Evolutionary conservation across 2,329 filamentous ascomycete species (phyloP).

Genomic region (Myriosclerotinia curreyana): DNA sequence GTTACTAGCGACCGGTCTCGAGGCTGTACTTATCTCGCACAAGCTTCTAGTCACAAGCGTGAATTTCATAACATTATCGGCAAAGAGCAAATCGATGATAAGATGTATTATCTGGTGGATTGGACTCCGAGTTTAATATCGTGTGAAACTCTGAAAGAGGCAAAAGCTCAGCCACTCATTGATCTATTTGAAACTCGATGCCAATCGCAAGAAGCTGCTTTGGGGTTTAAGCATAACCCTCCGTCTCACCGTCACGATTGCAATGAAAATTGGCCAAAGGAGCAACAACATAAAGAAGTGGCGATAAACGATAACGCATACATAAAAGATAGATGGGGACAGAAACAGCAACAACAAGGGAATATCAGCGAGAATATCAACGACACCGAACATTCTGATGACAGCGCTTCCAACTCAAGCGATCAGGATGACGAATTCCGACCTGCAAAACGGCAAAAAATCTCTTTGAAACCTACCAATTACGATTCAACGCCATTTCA

Average conservation of each 20-base stretch:
- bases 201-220: slow-evolving; percentile 4
- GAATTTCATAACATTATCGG: slow-evolving; percentile 19
- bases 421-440: background rate
- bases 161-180: slow-evolving; percentile 16
- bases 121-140: slow-evolving; percentile 17
- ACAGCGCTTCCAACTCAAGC: background rate
- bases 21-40: background rate
- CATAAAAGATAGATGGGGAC: background rate
- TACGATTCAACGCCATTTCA: background rate
- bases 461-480: background rate
- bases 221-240: background rate
- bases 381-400: background rate
- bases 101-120: slow-evolving; percentile 16
- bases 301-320: background rate
- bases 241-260: background rate
- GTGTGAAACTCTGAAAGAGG: slow-evolving; percentile 3
- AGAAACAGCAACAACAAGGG: background rate
- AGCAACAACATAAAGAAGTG: background rate
- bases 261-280: background rate
- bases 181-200: slow-evolving; percentile 10
- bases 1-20: background rate
- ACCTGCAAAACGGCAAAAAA: background rate
- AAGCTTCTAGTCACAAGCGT: slow-evolving; percentile 4
- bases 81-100: slow-evolving; percentile 16
- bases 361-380: no score